Percentiles rank a stretch among this genome's conserved stretches.
These are phyloP conservation scores for Syzygium oleosum DNA, from an alignment of 345 rosid genomes.

Conservation along the genomic window DNA sequence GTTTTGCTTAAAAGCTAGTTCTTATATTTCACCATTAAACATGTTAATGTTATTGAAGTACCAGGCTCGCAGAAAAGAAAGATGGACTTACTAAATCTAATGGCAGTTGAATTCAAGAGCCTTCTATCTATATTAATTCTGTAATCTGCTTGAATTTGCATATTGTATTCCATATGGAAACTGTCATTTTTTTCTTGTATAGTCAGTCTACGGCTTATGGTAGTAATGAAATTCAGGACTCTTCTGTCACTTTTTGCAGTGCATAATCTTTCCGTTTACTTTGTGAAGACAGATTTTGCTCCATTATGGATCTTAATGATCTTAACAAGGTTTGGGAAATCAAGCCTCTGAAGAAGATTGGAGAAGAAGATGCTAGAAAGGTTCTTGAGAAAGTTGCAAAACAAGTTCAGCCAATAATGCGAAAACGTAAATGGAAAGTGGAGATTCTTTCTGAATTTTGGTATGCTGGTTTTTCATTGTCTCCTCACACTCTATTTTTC, in stretches of 20 bases:
- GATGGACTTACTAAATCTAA: not conserved
- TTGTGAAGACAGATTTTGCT: not conserved
- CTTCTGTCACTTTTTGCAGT: not conserved
- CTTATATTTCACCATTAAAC: not conserved
- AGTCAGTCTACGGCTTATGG: not conserved
- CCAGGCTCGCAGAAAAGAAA: not conserved
- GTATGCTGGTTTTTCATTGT: constrained; percentile 8
- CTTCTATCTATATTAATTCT: not conserved
- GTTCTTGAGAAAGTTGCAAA: constrained; percentile 59
- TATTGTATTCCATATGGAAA: not conserved
- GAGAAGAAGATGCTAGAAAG: constrained; percentile 63
- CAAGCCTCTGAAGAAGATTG: constrained; percentile 58
- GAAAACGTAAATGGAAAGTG: constrained; percentile 43
- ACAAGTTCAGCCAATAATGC: constrained; percentile 59
- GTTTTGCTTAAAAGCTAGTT: not conserved
- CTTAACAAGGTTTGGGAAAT: constrained; percentile 72
- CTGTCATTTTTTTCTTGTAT: not conserved
- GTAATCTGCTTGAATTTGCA: not conserved
- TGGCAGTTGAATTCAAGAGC: not conserved
- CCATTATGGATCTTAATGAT: constrained; percentile 24
- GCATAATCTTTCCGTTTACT: not conserved
- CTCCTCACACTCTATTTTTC: not conserved
- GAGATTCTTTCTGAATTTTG: constrained; percentile 46
- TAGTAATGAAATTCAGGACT: not conserved
- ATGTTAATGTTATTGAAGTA: not conserved